Base-by-base conservation (phyloP, 192 early-diverging fungal species). In the Entomortierella beljakovae region DNA sequence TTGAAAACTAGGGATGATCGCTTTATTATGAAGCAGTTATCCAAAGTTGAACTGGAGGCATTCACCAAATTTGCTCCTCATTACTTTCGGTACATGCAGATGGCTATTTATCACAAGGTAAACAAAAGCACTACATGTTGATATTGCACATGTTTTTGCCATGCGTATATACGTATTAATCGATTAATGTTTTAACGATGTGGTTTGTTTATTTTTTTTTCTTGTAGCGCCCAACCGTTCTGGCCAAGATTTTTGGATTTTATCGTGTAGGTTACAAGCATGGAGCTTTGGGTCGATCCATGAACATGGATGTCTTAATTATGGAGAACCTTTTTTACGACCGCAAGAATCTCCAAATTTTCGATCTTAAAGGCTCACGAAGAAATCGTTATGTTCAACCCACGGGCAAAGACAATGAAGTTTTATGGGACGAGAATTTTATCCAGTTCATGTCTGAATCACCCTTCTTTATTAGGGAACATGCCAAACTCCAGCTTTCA, bases 261-360 rank as follows among this genome's bases (percentile, higher is more conserved):
- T 98, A 97, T 70, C 89, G 93, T 28, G 92, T 98, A 6, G 92
- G 94, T 0, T 95, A 89, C 79, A 96, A 93, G 60, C 96, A 95
- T 70, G 87, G 91, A n/a, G 83, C 88, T 1, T 89, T 92, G 3
- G 92, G 94, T n/a, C 91, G 93, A 62, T 87, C 84, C 23, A 88
- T 93, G 81, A 90, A 94, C 53, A 92, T 98, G 90, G 94, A 96
- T 80, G 88, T 97, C 9, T 77, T 97, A 16, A 93, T 98, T 16
- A 97, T 97, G 97, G 97, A 98, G 75, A 98, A 98, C 60, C 76
- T 98, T 37, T 98, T 96, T 67, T 97, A 93, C 73, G 90, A 96
- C 52, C 89, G 95, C 37, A 90, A 88, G 50, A 59, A 64, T 48
- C 57, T 80, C 33, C 83, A 93, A 80, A 87, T 96, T 7, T 98